phyloP scores from a whole-genome alignment of 768 basidiomycete genomes.

The Punctularia strigosozonata region DNA sequence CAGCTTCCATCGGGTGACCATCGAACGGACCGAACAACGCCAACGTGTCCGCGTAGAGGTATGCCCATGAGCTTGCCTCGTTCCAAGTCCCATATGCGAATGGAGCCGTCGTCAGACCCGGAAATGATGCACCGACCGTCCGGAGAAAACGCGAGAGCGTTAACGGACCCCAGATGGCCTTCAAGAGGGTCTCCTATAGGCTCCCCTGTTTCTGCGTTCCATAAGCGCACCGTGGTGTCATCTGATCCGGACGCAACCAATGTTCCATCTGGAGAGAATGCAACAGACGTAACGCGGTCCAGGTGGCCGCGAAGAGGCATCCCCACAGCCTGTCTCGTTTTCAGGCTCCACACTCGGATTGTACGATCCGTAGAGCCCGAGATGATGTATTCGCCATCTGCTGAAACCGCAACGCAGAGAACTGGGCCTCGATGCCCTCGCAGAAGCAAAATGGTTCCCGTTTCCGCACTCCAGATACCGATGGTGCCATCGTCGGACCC shows the following conservation, averaged over 20 bases:
- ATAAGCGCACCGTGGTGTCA: not conserved
- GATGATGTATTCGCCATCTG: conserved; percentile 1
- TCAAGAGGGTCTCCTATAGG: not conserved
- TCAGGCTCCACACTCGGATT: not conserved
- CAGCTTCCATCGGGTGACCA: not conserved
- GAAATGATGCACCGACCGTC: conserved; percentile 8
- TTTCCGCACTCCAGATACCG: conserved; percentile 6
- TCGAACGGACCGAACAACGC: not conserved
- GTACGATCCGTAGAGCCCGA: not conserved
- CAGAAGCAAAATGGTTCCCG: too few species aligned
- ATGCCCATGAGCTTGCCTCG: conserved; percentile 1
- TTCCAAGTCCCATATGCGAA: conserved; percentile 9
- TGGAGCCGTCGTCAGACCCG: conserved; percentile 2
- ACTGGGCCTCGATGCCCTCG: not conserved
- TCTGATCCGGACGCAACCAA: not conserved
- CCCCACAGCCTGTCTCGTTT: not conserved
- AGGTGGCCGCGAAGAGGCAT: not conserved
- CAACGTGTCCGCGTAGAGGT: not conserved
- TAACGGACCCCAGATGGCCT: too few species aligned
- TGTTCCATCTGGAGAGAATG: conserved; percentile 2
- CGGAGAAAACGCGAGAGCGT: conserved; percentile 8
- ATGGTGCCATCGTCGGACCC: conserved; percentile 23
- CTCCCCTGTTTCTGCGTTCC: conserved; percentile 8
- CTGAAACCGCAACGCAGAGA: conserved; percentile 1
- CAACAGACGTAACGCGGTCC: not conserved